phyloP scores from a whole-genome alignment of 73 alveolate species.

The Paramecium biaurelia region DNA sequence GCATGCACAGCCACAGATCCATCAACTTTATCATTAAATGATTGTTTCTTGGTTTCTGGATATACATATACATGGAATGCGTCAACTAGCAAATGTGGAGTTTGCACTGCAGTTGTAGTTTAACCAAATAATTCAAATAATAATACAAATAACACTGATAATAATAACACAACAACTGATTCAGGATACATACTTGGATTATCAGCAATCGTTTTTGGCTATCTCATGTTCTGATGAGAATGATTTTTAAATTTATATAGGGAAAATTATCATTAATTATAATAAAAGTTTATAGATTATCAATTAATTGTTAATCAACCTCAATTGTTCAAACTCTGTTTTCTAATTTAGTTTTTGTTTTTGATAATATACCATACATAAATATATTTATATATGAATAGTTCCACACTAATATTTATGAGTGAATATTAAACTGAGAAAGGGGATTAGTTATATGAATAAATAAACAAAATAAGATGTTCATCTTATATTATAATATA shows the following conservation, averaged over 20 bases:
- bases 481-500: no score
- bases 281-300: neutral
- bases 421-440: no score
- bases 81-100: neutral
- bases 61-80: slow-evolving; percentile 31
- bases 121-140: neutral
- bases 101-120: neutral
- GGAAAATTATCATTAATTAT: neutral
- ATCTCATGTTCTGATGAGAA: neutral
- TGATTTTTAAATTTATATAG: neutral
- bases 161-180: neutral
- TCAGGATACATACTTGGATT: neutral
- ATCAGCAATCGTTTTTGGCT: neutral
- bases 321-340: no score
- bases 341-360: no score
- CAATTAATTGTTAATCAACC: neutral
- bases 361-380: no score
- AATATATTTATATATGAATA: no score
- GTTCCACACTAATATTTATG: no score
- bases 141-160: neutral
- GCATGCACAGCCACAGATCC: neutral
- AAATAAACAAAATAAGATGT: no score
- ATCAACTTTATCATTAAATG: neutral
- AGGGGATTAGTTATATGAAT: no score
- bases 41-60: neutral